These are phyloP conservation scores for Daedaleopsis nitida DNA, from an alignment of 768 basidiomycete species.

Conservation along the genomic window DNA sequence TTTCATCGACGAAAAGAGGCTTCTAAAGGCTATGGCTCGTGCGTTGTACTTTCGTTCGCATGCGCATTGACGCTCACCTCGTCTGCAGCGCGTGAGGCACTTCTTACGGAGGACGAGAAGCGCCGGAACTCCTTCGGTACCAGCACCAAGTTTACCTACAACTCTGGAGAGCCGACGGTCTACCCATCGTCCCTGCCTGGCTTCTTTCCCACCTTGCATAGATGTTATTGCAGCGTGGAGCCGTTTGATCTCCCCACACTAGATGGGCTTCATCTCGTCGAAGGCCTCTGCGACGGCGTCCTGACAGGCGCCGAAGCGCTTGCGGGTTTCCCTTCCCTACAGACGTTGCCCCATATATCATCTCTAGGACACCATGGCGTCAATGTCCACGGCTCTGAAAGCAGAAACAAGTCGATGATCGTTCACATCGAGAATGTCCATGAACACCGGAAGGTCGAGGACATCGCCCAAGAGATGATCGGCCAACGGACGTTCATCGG, in stretches of 20 bases:
- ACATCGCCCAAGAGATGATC: conserved; percentile 73
- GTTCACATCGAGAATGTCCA: conserved; percentile 79
- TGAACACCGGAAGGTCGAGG: conserved; percentile 66
- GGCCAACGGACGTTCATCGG: conserved; percentile 77
- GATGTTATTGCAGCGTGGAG: conserved; percentile 79
- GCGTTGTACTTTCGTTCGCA: conserved; percentile 28
- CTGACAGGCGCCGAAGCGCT: conserved; percentile 82
- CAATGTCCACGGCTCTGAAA: conserved; percentile 90
- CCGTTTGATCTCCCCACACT: conserved; percentile 89
- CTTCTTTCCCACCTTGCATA: conserved; percentile 88
- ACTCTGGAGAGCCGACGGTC: conserved; percentile 55
- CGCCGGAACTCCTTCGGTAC: conserved; percentile 76
- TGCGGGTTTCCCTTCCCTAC: conserved; percentile 95
- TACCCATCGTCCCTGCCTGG: conserved; percentile 94
- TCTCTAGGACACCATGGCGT: conserved; percentile 84
- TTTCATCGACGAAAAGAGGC: conserved; percentile 83
- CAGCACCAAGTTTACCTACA: conserved; percentile 78
- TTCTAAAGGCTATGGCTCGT: conserved; percentile 85
- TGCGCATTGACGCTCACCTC: neutral
- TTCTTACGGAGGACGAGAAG: conserved; percentile 74
- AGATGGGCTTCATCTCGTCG: conserved; percentile 79
- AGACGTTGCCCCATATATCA: conserved; percentile 82
- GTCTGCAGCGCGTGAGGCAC: conserved; percentile 69
- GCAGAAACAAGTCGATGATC: conserved; percentile 91
- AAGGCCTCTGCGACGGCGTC: conserved; percentile 88